A percentile compares a stretch with the other conserved stretches of the same genome.
These are phyloP conservation scores for Zygosaccharomyces siamensis DNA, from an alignment of 805 yeast species.

Conservation along the genomic window DNA sequence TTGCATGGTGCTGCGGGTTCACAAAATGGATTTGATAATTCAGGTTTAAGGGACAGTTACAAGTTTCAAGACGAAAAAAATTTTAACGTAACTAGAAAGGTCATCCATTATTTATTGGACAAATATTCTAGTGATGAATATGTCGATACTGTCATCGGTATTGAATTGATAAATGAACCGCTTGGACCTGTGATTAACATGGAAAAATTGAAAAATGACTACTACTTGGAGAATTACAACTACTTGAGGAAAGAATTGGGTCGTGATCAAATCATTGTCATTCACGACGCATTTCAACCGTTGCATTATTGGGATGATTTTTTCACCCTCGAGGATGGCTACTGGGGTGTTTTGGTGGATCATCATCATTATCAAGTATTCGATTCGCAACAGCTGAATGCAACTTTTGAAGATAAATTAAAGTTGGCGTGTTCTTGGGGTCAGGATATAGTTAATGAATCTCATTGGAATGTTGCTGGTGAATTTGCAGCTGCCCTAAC, in stretches of 20 bases:
- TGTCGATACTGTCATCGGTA: constrained; percentile 71
- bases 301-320: constrained; percentile 59
- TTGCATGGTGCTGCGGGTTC: constrained; percentile 96
- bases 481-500: constrained; percentile 93
- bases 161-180: constrained; percentile 88
- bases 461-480: constrained; percentile 75
- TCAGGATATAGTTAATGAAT: constrained; percentile 41
- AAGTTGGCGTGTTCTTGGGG: constrained; percentile 50
- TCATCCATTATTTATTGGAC: constrained; percentile 48
- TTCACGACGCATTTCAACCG: constrained; percentile 79
- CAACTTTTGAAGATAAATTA: constrained; percentile 59
- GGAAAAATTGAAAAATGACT: constrained; percentile 49
- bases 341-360: constrained; percentile 71
- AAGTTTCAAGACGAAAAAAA: constrained; percentile 51
- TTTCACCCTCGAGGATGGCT: constrained; percentile 39
- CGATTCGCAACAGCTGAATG: constrained; percentile 53
- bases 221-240: constrained; percentile 58
- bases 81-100: constrained; percentile 49
- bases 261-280: constrained; percentile 52
- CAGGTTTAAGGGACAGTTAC: constrained; percentile 68
- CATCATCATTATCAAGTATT: constrained; percentile 92
- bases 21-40: constrained; percentile 93
- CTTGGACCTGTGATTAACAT: constrained; percentile 64
- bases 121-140: constrained; percentile 61
- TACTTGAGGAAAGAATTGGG: constrained; percentile 50